phyloP scores from a whole-genome alignment of 768 basidiomycete genomes.

The Phylloporus arenicola region DNA sequence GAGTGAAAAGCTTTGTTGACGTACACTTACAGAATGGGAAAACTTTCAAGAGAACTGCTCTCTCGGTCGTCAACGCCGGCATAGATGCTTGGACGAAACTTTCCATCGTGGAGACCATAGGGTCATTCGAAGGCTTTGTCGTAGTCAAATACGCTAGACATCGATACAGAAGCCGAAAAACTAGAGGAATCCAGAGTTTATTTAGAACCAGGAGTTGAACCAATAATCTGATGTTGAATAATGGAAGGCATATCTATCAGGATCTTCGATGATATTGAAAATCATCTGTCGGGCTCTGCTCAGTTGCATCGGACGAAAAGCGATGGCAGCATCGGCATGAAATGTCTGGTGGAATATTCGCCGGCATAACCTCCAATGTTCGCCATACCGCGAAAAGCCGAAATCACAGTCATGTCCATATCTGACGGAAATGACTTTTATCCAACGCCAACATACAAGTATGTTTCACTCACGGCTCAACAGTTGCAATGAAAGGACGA shows the following conservation, averaged over 20 bases:
- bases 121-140: constrained; percentile 9
- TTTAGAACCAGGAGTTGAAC: background rate
- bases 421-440: background rate
- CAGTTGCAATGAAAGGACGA: constrained; percentile 4
- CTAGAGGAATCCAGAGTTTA: constrained; percentile 9
- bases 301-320: constrained; percentile 15
- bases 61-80: constrained; percentile 1
- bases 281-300: constrained; percentile 8
- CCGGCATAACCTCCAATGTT: constrained; percentile 14
- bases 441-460: background rate
- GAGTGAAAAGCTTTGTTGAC: background rate
- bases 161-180: constrained; percentile 27
- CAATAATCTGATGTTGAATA: constrained; percentile 1
- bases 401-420: constrained; percentile 5
- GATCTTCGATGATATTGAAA: constrained; percentile 7
- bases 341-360: constrained; percentile 19
- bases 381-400: background rate
- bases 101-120: constrained; percentile 2
- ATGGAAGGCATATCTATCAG: constrained; percentile 1
- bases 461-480: constrained; percentile 2
- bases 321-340: background rate
- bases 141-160: constrained; percentile 13
- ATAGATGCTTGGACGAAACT: background rate
- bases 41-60: background rate
- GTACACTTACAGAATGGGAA: constrained; percentile 16